Base-by-base conservation (phyloP, 106 monocot genomes). In the Amphibolis antarctica region DNA sequence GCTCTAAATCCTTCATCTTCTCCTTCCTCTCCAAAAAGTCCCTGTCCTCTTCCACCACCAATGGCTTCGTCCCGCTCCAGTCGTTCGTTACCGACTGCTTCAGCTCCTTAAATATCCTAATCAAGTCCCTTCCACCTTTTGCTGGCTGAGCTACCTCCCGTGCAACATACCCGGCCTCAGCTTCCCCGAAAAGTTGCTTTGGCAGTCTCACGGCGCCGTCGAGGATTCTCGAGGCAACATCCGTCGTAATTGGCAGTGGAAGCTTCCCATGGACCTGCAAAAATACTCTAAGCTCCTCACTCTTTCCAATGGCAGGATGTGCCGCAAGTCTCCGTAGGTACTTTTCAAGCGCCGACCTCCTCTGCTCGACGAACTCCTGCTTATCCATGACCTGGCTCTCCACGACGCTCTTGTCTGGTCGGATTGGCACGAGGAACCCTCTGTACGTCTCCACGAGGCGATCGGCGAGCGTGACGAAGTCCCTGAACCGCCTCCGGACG, bases 351-450 rank as follows among this genome's bases (percentile, higher is more conserved):
- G 86, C 83, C 0, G 60, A 29, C n/a, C 89, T 63, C n/a, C 94
- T 79, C 73, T 82, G 94, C 73, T 89, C 81, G 0, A 94, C 89
- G 63, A 94, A 94, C 53, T 94, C 94, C 24, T 81, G 74, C 78
- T 77, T 81, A 77, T 94, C 86, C 94, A 89, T 89, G 53, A 94
- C 75, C 81, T 89, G 89, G 71, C 84, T 76, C 75, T 94, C 94
- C 14, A 94, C 76, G 20, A 86, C 76, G 70, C 62, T 77, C 84
- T 94, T 94, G 59, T 94, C 94, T 1, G 94, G 94, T 49, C 94
- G 80, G 10, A 74, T 72, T 21, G 94, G 94, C 22, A 94, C 60
- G 76, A 94, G 84, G 67, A 74, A 76, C 22, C 94, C 94, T 9
- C 94, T 80, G 74, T 76, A 84, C 5, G 83, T 62, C 71, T 89